Percentiles rank a stretch among this genome's conserved stretches.
Conservation (phyloP, 1,284 basidiomycete genomes). For the Ustilago bromivora region DNA sequence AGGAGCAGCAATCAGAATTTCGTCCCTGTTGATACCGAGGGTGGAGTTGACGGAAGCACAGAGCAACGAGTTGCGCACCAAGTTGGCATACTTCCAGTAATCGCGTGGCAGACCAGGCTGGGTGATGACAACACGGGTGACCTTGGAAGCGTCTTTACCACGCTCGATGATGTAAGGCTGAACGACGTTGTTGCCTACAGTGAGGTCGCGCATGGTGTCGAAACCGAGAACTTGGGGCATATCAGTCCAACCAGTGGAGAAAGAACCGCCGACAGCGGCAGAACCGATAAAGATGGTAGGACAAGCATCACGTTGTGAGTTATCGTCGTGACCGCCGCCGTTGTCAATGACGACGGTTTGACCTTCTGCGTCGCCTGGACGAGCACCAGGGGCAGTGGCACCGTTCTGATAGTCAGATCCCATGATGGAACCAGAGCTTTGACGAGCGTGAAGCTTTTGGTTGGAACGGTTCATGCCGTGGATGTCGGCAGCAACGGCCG, state of each 20-base stretch:
- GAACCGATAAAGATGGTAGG: conserved; percentile 61
- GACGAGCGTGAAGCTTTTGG: conserved; percentile 28
- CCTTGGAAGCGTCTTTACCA: conserved; percentile 38
- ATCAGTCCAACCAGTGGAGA: conserved; percentile 54
- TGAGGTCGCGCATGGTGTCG: conserved; percentile 57
- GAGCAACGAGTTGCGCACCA: conserved; percentile 59
- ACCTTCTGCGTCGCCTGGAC: conserved; percentile 48
- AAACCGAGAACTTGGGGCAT: conserved; percentile 64
- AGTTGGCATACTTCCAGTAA: conserved; percentile 63
- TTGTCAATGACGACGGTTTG: conserved; percentile 58
- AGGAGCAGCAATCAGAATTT: conserved; percentile 59
- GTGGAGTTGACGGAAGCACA: conserved; percentile 52
- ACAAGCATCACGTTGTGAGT: conserved; percentile 57
- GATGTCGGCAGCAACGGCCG: conserved; percentile 24
- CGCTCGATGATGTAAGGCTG: conserved; percentile 57
- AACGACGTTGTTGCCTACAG: conserved; percentile 38
- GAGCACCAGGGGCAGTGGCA: conserved; percentile 50
- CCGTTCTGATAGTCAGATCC: conserved; percentile 59
- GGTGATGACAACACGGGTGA: conserved; percentile 60
- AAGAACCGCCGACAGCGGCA: conserved; percentile 55
- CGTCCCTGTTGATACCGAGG: conserved; percentile 51
- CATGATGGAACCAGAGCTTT: conserved; percentile 46
- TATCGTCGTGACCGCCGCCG: conserved; percentile 56
- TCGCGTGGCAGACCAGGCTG: conserved; percentile 60
- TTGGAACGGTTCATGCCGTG: conserved; percentile 13